A percentile compares a stretch with the other conserved stretches of the same genome.
phyloP scores from a whole-genome alignment of 2,329 filamentous ascomycete species.

The Penicillium palitans region DNA sequence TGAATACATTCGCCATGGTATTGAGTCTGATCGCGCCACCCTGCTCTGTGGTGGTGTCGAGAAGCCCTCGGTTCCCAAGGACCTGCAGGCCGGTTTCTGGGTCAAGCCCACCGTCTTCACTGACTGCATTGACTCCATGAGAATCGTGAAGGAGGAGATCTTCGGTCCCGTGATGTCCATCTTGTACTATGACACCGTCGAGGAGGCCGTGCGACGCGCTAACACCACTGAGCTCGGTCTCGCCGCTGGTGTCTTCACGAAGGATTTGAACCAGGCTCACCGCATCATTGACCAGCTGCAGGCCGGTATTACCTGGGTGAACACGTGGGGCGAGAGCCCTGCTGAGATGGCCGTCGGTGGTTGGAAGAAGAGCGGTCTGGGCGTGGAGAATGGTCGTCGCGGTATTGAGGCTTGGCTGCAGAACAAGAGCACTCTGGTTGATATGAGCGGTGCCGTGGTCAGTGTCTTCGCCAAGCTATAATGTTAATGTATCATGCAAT shows the following conservation, averaged over 20 bases:
- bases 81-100: conserved; percentile 71
- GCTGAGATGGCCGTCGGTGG: conserved; percentile 91
- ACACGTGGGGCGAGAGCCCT: conserved; percentile 89
- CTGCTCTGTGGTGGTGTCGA: conserved; percentile 70
- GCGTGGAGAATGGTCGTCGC: conserved; percentile 79
- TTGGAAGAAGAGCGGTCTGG: conserved; percentile 87
- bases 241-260: conserved; percentile 80
- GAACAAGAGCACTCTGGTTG: conserved; percentile 86
- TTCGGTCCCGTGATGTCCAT: conserved; percentile 87
- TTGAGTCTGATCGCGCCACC: conserved; percentile 69
- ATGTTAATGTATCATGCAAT: conserved; percentile 18
- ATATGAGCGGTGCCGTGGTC: conserved; percentile 69
- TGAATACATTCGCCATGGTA: conserved; percentile 74
- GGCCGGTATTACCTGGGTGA: conserved; percentile 88
- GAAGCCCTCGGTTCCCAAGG: conserved; percentile 56
- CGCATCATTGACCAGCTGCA: conserved; percentile 68
- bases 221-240: conserved; percentile 77
- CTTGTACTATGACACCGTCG: conserved; percentile 68
- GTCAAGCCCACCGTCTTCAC: conserved; percentile 81
- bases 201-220: conserved; percentile 69
- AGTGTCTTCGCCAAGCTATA: conserved; percentile 74
- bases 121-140: conserved; percentile 80
- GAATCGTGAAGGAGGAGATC: conserved; percentile 77
- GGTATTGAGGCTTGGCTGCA: conserved; percentile 79
- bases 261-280: conserved; percentile 72